Base-by-base conservation (phyloP, 768 basidiomycete species). In the Hysterangium stoloniferum region DNA sequence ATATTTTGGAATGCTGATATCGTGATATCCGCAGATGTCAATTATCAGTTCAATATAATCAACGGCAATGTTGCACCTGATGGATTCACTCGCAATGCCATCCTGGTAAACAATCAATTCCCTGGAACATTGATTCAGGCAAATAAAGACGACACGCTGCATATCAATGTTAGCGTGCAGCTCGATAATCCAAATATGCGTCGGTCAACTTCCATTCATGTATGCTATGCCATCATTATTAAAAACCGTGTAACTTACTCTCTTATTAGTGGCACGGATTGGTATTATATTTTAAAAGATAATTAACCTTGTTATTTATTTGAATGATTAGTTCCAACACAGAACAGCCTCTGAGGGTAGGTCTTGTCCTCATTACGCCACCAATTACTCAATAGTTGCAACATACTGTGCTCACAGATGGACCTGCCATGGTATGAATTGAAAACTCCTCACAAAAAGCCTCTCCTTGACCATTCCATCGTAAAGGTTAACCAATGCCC, bases 71-170 rank as follows among this genome's bases (percentile, higher is more conserved):
- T 79, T 46, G 56, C 72, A 11, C 78, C 79, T 0, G 78, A 79
- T 61, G 77, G 78, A 17, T 77, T 70, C 50, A 51, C 48, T 56
- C 62, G 75, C 20, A 74, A 74, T 32, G 60, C 76, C n/a, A 65
- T 71, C 2, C 61, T 78, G 32, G 73, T 74, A 29, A 69, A 67
- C 25, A 74, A 74, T 13, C 64, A 56, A 1, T 74, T 75, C 48
- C 78, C 75, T 2, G 78, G 74, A 2, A 74, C 76, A 7, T 56
- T 76, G 28, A 72, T 79, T 54, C 57, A 33, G 15, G 73, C 66
- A 8, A 61, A 65, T 22, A 80, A 79, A 42, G 55, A 52, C 6
- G 56, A 57, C 40, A 42, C 28, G 70, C 75, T 52, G 22, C 48
- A 53, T 24, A 57, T 80, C 33, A 73, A 75, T 34, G 75, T 80